These are phyloP conservation scores for Fusarium acutatum DNA, from an alignment of 2,329 filamentous ascomycete species.

Conservation along the genomic window DNA sequence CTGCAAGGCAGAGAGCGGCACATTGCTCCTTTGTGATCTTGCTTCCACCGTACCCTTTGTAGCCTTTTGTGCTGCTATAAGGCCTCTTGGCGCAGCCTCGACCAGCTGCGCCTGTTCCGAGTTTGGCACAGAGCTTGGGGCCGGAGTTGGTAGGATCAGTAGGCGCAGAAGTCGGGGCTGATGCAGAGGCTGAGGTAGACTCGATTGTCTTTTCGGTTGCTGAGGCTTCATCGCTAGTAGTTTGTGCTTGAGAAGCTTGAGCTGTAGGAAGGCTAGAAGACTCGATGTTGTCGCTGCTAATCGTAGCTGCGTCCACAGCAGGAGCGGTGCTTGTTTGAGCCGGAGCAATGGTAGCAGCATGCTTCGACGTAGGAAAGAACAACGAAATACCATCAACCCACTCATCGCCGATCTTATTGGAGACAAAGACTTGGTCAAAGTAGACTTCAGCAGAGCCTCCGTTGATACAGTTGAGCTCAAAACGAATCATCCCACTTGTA, in stretches of 20 bases:
- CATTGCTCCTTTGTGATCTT: conserved; percentile 30
- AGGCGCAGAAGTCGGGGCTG: not conserved
- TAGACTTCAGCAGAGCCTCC: conserved; percentile 31
- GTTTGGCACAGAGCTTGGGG: conserved; percentile 22
- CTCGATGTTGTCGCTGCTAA: not conserved
- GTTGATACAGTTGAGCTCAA: conserved; percentile 27
- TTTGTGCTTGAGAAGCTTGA: not conserved
- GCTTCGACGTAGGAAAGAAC: conserved; percentile 21
- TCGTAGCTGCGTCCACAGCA: not conserved
- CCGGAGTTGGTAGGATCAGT: not conserved
- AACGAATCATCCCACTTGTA: conserved; percentile 27
- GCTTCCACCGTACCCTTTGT: conserved; percentile 18
- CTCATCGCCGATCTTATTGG: conserved; percentile 27
- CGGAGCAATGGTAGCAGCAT: conserved; percentile 3
- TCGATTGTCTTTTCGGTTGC: not conserved
- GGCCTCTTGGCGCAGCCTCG: conserved; percentile 27
- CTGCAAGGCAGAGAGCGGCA: conserved; percentile 26
- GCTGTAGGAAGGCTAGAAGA: not conserved
- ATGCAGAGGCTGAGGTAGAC: not conserved
- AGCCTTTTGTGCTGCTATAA: conserved; percentile 28
- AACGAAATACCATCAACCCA: conserved; percentile 30
- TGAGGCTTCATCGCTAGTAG: not conserved
- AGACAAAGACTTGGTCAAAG: conserved; percentile 38
- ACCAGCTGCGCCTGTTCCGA: conserved; percentile 13
- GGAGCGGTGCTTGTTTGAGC: conserved; percentile 7